Evolutionary conservation across 108 stramenopile species (phyloP).

Genomic region (Nitzschia sp.): DNA sequence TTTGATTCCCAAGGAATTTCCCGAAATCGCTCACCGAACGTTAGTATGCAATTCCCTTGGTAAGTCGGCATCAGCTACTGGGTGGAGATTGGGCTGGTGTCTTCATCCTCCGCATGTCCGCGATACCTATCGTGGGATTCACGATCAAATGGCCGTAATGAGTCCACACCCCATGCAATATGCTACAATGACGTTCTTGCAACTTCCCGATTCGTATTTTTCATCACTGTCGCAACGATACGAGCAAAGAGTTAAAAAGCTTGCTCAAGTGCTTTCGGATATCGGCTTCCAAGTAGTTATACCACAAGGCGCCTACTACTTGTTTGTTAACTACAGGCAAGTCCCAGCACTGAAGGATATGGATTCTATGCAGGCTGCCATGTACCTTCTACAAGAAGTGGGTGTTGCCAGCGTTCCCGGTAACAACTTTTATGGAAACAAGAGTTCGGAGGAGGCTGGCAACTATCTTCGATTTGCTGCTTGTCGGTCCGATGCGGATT

Average conservation of each 20-base stretch:
- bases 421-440: slow-evolving; percentile 69
- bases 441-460: slow-evolving; percentile 4
- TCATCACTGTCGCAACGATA: slow-evolving; percentile 39
- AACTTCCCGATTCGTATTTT: slow-evolving; percentile 61
- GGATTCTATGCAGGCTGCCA: slow-evolving; percentile 58
- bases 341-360: slow-evolving; percentile 25
- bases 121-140: slow-evolving; percentile 62
- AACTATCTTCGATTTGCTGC: slow-evolving; percentile 68
- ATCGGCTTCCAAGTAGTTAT: slow-evolving; percentile 51
- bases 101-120: slow-evolving; percentile 54
- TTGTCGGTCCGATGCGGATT: slow-evolving; percentile 57
- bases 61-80: slow-evolving; percentile 72
- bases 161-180: slow-evolving; percentile 72
- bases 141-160: slow-evolving; percentile 77
- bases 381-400: slow-evolving; percentile 56
- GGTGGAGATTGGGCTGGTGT: slow-evolving; percentile 76
- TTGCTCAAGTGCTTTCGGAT: slow-evolving; percentile 34
- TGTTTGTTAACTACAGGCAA: slow-evolving; percentile 57
- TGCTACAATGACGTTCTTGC: slow-evolving; percentile 56
- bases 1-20: slow-evolving; percentile 49
- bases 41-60: slow-evolving; percentile 68
- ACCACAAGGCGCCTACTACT: slow-evolving; percentile 70
- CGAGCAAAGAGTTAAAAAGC: slow-evolving; percentile 36
- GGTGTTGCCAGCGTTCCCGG: slow-evolving; percentile 79
- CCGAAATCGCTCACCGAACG: slow-evolving; percentile 45